These are phyloP conservation scores for Adansonia grandidieri DNA, from an alignment of 441 rosid genomes.

Conservation along the genomic window DNA sequence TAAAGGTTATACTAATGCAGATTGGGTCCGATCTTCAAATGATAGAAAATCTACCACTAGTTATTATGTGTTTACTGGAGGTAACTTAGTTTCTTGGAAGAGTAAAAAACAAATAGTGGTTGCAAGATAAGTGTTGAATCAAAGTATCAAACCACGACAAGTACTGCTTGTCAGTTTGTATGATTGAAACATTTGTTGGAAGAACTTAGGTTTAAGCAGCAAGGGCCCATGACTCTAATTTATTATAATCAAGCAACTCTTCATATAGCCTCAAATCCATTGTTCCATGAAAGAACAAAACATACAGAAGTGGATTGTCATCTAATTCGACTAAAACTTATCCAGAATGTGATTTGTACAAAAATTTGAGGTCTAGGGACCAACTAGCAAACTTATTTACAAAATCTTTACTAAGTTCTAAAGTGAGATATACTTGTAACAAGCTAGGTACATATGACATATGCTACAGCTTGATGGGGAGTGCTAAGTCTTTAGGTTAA, in stretches of 20 bases:
- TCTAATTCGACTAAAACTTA: not conserved
- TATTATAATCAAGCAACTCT: not conserved
- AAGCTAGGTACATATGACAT: not conserved
- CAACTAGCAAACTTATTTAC: not conserved
- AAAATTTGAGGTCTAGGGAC: not conserved
- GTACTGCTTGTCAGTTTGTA: no score
- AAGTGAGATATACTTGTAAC: not conserved
- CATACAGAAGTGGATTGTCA: not conserved
- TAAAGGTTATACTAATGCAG: not conserved
- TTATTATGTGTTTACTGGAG: not conserved
- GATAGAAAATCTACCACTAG: not conserved
- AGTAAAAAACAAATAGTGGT: not conserved
- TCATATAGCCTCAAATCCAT: not conserved
- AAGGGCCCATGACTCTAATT: not conserved
- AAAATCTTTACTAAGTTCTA: not conserved
- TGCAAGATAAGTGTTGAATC: not conserved
- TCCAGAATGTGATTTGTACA: not conserved
- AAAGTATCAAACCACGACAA: no score
- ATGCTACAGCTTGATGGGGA: not conserved
- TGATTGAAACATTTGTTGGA: no score
- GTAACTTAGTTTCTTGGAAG: not conserved
- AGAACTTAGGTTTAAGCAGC: not conserved
- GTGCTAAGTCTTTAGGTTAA: constrained; percentile 3
- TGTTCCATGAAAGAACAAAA: not conserved
- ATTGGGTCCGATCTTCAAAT: not conserved